Conservation (phyloP, 2,329 filamentous ascomycete species). For the Escovopsis sp. region DNA sequence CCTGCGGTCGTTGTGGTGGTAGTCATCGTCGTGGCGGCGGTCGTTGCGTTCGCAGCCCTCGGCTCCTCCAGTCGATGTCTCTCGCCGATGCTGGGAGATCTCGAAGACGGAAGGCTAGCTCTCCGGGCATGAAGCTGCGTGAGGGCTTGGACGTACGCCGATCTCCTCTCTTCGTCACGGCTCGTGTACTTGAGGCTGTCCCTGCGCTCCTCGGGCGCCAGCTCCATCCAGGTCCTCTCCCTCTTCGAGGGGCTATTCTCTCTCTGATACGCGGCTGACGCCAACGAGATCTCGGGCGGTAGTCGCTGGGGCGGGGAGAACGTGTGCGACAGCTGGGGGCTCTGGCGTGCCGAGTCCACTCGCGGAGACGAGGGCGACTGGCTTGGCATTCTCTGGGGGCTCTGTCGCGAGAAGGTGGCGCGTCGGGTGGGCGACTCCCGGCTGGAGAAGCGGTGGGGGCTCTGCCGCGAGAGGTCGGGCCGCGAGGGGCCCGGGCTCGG, state of each 20-base stretch:
- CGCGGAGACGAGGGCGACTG: no score
- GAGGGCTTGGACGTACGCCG: not conserved
- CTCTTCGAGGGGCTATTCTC: slow-evolving; percentile 6
- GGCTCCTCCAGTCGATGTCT: slow-evolving; percentile 10
- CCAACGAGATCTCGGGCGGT: slow-evolving; percentile 7
- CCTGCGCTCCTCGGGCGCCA: slow-evolving; percentile 14
- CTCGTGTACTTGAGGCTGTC: slow-evolving; percentile 10
- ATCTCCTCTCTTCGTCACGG: slow-evolving; percentile 11
- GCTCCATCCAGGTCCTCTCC: slow-evolving; percentile 14
- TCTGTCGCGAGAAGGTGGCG: no score
- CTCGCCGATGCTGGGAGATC: slow-evolving; percentile 1
- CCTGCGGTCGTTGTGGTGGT: slow-evolving; percentile 8
- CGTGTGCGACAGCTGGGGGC: no score
- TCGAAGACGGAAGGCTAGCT: slow-evolving; percentile 6
- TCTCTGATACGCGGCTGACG: slow-evolving; percentile 8
- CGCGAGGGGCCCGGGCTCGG: no score
- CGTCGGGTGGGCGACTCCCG: no score
- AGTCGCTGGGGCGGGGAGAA: not conserved
- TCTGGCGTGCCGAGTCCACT: no score
- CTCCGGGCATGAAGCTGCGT: no score
- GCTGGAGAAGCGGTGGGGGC: no score
- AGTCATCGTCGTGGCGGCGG: slow-evolving; percentile 7
- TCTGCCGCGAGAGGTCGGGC: no score
- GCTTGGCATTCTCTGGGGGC: no score
- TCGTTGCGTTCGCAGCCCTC: slow-evolving; percentile 5